Conservation (phyloP, 1,284 basidiomycete genomes). For the Leccinum insigne region DNA sequence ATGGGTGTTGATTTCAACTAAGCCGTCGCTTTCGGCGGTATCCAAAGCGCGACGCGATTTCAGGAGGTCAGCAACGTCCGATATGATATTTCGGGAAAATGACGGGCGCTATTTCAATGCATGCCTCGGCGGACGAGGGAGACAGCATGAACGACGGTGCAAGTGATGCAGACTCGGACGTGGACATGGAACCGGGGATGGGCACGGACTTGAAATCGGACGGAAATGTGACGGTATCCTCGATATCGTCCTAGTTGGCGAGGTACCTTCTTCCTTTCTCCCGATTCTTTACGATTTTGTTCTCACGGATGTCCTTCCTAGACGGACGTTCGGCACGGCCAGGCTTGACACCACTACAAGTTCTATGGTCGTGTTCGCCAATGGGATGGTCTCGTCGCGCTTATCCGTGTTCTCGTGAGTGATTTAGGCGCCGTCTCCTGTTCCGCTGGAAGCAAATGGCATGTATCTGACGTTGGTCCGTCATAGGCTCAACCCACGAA, state of each 20-base stretch:
- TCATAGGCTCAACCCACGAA: not conserved
- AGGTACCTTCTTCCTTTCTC: constrained; percentile 31
- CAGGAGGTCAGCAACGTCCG: constrained; percentile 30
- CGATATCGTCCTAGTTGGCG: constrained; percentile 61
- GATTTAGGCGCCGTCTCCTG: not conserved
- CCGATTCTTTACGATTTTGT: not conserved
- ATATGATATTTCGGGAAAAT: constrained; percentile 32
- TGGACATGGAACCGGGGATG: constrained; percentile 18
- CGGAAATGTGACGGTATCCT: constrained; percentile 49
- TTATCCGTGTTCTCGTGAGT: constrained; percentile 52
- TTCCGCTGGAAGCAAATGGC: not conserved
- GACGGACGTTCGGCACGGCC: constrained; percentile 55
- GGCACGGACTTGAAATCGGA: constrained; percentile 28
- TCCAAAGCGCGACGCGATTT: constrained; percentile 44
- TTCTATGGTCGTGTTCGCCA: constrained; percentile 65
- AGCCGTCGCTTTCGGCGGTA: constrained; percentile 42
- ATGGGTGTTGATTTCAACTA: constrained; percentile 38
- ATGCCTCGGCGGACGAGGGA: constrained; percentile 9
- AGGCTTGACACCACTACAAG: constrained; percentile 59
- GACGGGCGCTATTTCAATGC: constrained; percentile 19
- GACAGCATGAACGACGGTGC: constrained; percentile 7
- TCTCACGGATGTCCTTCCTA: constrained; percentile 21
- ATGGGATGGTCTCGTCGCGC: constrained; percentile 69
- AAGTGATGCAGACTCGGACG: constrained; percentile 12
- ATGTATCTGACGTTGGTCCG: not conserved